Percentiles rank a stretch among this genome's conserved stretches.
Conservation (phyloP, 1,284 basidiomycete species). For the Cutaneotrichosporon sp. region DNA sequence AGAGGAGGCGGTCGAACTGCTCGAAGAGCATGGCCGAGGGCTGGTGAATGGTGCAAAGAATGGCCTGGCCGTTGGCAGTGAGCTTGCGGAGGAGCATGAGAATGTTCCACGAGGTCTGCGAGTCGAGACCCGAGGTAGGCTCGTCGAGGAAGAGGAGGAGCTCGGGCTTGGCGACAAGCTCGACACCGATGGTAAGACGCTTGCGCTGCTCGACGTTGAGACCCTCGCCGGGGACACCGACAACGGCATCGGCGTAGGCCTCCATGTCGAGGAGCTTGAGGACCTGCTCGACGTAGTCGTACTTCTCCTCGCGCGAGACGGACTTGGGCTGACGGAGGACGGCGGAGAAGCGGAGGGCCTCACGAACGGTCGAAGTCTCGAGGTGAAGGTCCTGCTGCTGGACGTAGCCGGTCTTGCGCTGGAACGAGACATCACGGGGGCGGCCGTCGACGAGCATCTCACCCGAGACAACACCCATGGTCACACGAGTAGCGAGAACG, state of each 20-base stretch:
- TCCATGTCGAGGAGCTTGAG: constrained; percentile 32
- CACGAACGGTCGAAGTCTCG: constrained; percentile 71
- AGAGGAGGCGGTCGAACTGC: constrained; percentile 47
- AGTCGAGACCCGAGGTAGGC: constrained; percentile 45
- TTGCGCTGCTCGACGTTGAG: constrained; percentile 51
- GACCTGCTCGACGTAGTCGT: constrained; percentile 57
- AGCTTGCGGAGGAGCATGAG: constrained; percentile 30
- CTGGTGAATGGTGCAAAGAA: constrained; percentile 56
- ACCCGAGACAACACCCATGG: constrained; percentile 76
- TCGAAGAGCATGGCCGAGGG: constrained; percentile 52
- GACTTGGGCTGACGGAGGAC: constrained; percentile 72
- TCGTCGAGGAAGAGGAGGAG: constrained; percentile 54
- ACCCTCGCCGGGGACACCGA: constrained; percentile 54
- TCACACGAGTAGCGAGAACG: constrained; percentile 76
- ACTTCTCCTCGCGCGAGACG: constrained; percentile 55
- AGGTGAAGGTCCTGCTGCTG: constrained; percentile 80
- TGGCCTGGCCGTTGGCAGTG: constrained; percentile 69
- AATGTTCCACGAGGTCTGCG: constrained; percentile 29
- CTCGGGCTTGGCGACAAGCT: constrained; percentile 56
- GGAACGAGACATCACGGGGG: constrained; percentile 69
- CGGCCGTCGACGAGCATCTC: constrained; percentile 77
- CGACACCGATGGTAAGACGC: constrained; percentile 66
- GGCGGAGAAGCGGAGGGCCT: constrained; percentile 81
- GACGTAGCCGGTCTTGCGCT: constrained; percentile 63
- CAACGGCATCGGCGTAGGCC: constrained; percentile 33